Percentiles rank a stretch among this genome's conserved stretches.
These are phyloP conservation scores for Leccinum arenicola DNA, from an alignment of 768 basidiomycete species.

Conservation along the genomic window DNA sequence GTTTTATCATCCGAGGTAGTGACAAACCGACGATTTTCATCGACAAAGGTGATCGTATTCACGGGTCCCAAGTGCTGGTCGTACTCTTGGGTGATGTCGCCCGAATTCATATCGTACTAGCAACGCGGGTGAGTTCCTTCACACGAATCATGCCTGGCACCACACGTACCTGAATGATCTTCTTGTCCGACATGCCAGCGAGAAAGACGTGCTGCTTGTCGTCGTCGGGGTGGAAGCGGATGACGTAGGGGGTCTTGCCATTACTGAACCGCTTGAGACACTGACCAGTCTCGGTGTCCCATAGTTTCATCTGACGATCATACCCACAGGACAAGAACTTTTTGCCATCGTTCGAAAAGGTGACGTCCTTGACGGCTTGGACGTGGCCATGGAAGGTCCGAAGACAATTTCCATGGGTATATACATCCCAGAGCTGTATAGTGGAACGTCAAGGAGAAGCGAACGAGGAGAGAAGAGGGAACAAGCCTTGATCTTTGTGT, in stretches of 20 bases:
- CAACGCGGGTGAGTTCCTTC: constrained; percentile 1
- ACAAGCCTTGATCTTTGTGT: constrained; percentile 93
- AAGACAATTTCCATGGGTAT: constrained; percentile 93
- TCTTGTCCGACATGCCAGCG: constrained; percentile 99
- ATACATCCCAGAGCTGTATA: constrained; percentile 94
- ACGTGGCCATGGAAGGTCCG: constrained; percentile 97
- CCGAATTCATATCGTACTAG: constrained; percentile 93
- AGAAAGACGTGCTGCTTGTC: constrained; percentile 96
- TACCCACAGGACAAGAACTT: constrained; percentile 91
- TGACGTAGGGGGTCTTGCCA: constrained; percentile 95
- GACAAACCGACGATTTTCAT: constrained; percentile 95
- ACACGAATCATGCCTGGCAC: neutral
- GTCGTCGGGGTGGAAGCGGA: constrained; percentile 93
- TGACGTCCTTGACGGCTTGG: constrained; percentile 94
- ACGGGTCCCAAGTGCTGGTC: constrained; percentile 98
- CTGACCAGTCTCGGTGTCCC: constrained; percentile 99
- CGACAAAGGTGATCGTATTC: constrained; percentile 98
- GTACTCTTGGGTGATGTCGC: constrained; percentile 97
- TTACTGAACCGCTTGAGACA: constrained; percentile 96
- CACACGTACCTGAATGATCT: constrained; percentile 85
- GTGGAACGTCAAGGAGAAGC: constrained; percentile 3
- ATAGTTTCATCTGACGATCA: constrained; percentile 97
- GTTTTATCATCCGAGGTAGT: constrained; percentile 99
- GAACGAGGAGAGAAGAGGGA: neutral
- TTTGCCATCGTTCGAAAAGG: constrained; percentile 90